A percentile compares a stretch with the other conserved stretches of the same genome.
These are phyloP conservation scores for Ceratocystis papillata DNA, from an alignment of 2,329 filamentous ascomycete genomes.

Conservation along the genomic window DNA sequence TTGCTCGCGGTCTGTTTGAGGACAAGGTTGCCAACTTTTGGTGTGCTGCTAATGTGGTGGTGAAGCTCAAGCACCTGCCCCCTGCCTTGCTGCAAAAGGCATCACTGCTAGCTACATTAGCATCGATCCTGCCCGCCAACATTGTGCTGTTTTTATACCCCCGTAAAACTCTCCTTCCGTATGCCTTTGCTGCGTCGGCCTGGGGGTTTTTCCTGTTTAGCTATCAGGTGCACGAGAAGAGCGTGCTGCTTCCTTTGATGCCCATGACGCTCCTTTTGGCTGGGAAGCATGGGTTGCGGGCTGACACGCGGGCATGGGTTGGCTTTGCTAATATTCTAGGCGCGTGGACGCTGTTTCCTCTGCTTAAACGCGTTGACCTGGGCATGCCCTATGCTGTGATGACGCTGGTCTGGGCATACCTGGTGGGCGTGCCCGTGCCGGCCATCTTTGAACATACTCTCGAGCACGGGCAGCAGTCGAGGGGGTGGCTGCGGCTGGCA, in stretches of 20 bases:
- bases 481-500: conserved; percentile 29
- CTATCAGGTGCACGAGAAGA: conserved; percentile 98
- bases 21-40: conserved; percentile 98
- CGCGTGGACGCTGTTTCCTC: conserved; percentile 85
- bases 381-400: conserved; percentile 75
- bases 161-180: conserved; percentile 62
- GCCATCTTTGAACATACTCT: conserved; percentile 45
- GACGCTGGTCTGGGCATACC: conserved; percentile 78
- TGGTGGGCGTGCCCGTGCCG: conserved; percentile 69
- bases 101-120: conserved; percentile 63
- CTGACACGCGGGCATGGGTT: conserved; percentile 74
- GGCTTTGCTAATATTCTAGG: conserved; percentile 90
- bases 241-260: conserved; percentile 78
- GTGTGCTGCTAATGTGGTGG: conserved; percentile 80
- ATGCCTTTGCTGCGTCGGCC: conserved; percentile 69
- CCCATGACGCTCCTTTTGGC: conserved; percentile 86
- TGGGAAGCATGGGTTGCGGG: conserved; percentile 63
- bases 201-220: conserved; percentile 98
- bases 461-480: conserved; percentile 19
- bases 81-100: conserved; percentile 60
- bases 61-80: conserved; percentile 74
- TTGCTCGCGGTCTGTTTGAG: conserved; percentile 90
- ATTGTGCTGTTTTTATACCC: conserved; percentile 69
- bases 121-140: conserved; percentile 68
- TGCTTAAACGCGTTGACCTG: conserved; percentile 76